A percentile compares a stretch with the other conserved stretches of the same genome.
Conservation (phyloP, 2,329 filamentous ascomycete species). For the Diaporthe ilicicola region DNA sequence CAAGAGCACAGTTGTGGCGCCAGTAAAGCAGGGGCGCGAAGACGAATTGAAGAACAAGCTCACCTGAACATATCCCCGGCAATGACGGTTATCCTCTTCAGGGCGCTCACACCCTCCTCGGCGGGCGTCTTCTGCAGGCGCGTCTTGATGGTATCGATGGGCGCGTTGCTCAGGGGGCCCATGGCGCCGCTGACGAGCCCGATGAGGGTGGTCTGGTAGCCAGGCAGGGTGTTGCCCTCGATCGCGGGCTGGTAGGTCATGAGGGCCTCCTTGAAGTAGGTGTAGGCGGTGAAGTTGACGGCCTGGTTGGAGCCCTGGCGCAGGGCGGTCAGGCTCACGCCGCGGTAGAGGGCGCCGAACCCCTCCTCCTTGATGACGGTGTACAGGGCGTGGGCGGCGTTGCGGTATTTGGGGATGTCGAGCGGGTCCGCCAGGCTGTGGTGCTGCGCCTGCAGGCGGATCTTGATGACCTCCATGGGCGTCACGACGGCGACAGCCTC, state of each 20-base stretch:
- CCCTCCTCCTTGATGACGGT: constrained; percentile 95
- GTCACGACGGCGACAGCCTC: constrained; percentile 97
- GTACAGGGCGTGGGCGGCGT: constrained; percentile 83
- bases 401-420: constrained; percentile 96
- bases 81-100: constrained; percentile 81
- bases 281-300: constrained; percentile 98
- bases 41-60: constrained; percentile 39
- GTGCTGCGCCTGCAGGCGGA: constrained; percentile 96
- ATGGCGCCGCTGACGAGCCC: constrained; percentile 93
- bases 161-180: constrained; percentile 94
- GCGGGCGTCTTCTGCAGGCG: constrained; percentile 90
- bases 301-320: constrained; percentile 97
- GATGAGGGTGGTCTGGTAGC: constrained; percentile 90
- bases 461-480: constrained; percentile 99
- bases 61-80: constrained; percentile 84
- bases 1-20: no score
- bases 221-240: constrained; percentile 72
- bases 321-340: constrained; percentile 91
- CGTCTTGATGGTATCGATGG: constrained; percentile 99
- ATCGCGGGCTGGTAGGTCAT: constrained; percentile 77
- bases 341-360: constrained; percentile 85
- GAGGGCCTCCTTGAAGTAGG: constrained; percentile 85
- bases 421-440: constrained; percentile 98
- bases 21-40: not conserved
- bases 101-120: constrained; percentile 80